phyloP scores from a whole-genome alignment of 805 yeast species.

The Kregervanrija delftensis region DNA sequence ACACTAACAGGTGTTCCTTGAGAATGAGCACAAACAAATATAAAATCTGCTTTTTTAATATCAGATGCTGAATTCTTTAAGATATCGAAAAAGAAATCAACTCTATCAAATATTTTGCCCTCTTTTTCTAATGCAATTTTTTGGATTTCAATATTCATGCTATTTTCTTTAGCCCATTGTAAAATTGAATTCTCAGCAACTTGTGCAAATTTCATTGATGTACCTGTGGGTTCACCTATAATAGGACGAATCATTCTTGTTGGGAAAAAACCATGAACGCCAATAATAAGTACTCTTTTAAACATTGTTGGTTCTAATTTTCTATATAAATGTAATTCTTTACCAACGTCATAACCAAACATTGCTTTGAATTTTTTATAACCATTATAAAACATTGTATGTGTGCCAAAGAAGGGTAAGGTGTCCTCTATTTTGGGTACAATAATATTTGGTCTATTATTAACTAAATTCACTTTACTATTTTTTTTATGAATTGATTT shows the following conservation, averaged over 20 bases:
- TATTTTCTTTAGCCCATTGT: constrained; percentile 52
- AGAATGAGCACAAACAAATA: constrained; percentile 91
- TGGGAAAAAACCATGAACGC: constrained; percentile 96
- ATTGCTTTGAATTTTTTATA: constrained; percentile 11
- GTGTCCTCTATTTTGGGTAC: constrained; percentile 24
- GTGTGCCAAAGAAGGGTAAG: constrained; percentile 18
- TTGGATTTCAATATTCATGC: constrained; percentile 51
- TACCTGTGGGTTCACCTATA: constrained; percentile 95
- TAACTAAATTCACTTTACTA: not conserved
- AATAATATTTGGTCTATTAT: constrained; percentile 16
- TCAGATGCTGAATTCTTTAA: constrained; percentile 56
- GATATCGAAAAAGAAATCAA: constrained; percentile 68
- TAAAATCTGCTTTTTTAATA: constrained; percentile 57
- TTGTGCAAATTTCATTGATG: constrained; percentile 81
- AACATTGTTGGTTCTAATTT: constrained; percentile 20
- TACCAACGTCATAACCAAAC: constrained; percentile 11
- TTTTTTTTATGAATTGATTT: too few relatives aligned
- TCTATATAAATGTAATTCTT: constrained; percentile 15
- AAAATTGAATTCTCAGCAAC: constrained; percentile 80
- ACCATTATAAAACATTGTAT: constrained; percentile 9
- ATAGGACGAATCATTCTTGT: constrained; percentile 75
- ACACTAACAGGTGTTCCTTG: constrained; percentile 94
- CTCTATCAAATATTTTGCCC: constrained; percentile 83
- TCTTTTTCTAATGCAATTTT: constrained; percentile 92
- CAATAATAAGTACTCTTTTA: constrained; percentile 70